These are phyloP conservation scores for Coniochaeta sp. DNA, from an alignment of 2,329 filamentous ascomycete species.

Conservation along the genomic window DNA sequence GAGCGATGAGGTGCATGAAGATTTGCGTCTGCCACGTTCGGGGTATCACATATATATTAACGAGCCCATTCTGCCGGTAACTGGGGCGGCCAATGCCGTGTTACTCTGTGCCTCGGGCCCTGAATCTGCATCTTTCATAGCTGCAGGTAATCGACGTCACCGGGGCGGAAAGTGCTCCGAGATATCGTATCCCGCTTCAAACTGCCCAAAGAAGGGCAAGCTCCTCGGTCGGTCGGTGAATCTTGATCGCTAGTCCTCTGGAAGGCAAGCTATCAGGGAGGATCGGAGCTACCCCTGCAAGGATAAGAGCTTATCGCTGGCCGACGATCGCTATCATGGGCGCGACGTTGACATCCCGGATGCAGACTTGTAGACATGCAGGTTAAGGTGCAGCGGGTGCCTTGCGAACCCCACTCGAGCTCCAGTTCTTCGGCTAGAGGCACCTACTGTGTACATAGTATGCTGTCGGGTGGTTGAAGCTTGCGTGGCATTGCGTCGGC, in stretches of 20 bases:
- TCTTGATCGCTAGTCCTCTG: not conserved
- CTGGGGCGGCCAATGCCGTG: not conserved
- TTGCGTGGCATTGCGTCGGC: not conserved
- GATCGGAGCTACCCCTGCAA: not conserved
- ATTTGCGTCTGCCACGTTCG: not conserved
- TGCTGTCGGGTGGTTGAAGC: not conserved
- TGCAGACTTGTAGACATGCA: not conserved
- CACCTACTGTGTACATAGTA: too few relatives aligned
- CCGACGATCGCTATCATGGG: not conserved
- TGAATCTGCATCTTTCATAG: not conserved
- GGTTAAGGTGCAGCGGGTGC: not conserved
- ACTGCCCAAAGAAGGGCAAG: not conserved
- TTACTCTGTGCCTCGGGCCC: not conserved
- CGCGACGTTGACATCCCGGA: not conserved
- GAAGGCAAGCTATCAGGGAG: not conserved
- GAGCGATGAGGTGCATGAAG: not conserved
- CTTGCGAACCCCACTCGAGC: not conserved
- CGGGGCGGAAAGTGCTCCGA: not conserved
- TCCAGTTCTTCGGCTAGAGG: not conserved
- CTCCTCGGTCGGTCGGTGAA: not conserved
- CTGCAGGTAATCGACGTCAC: not conserved
- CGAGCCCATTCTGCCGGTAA: not conserved
- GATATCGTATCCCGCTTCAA: not conserved
- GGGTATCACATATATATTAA: not conserved
- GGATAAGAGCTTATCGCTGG: not conserved